Conservation (phyloP, 2,329 filamentous ascomycete species). For the Cylindrodendrum hubeiense region DNA sequence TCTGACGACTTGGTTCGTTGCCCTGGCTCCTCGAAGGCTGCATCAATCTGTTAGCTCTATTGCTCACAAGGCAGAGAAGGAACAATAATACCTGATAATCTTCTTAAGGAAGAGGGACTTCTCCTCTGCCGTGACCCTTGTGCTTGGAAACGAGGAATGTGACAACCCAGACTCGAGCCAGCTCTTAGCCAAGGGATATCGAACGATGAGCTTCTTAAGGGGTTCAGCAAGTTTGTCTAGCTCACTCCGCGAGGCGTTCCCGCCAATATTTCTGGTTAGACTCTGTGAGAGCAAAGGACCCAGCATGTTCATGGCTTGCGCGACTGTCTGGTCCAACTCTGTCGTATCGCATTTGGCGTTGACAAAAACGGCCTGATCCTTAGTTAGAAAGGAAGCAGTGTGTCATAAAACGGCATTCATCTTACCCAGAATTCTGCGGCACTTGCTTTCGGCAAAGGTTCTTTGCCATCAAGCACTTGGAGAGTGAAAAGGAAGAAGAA, state of each 20-base stretch:
- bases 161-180: slow-evolving; percentile 74
- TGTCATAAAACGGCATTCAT: not conserved
- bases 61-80: not conserved
- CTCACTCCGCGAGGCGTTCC: slow-evolving; percentile 77
- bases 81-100: slow-evolving; percentile 64
- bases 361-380: slow-evolving; percentile 65
- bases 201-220: slow-evolving; percentile 74
- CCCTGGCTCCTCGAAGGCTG: slow-evolving; percentile 72
- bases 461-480: slow-evolving; percentile 76
- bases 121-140: slow-evolving; percentile 69
- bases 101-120: slow-evolving; percentile 76
- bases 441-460: slow-evolving; percentile 81
- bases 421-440: slow-evolving; percentile 82
- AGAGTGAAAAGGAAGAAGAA: slow-evolving; percentile 80
- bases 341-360: slow-evolving; percentile 58
- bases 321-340: slow-evolving; percentile 57
- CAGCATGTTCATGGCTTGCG: slow-evolving; percentile 67
- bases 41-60: not conserved
- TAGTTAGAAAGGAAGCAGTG: slow-evolving; percentile 7
- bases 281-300: slow-evolving; percentile 71
- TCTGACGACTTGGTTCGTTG: slow-evolving; percentile 75
- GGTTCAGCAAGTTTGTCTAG: slow-evolving; percentile 79
- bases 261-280: slow-evolving; percentile 75
- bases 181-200: slow-evolving; percentile 65
- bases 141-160: slow-evolving; percentile 67